Evolutionary conservation across 768 basidiomycete genomes (phyloP).

Genomic region (Galerina marginata): DNA sequence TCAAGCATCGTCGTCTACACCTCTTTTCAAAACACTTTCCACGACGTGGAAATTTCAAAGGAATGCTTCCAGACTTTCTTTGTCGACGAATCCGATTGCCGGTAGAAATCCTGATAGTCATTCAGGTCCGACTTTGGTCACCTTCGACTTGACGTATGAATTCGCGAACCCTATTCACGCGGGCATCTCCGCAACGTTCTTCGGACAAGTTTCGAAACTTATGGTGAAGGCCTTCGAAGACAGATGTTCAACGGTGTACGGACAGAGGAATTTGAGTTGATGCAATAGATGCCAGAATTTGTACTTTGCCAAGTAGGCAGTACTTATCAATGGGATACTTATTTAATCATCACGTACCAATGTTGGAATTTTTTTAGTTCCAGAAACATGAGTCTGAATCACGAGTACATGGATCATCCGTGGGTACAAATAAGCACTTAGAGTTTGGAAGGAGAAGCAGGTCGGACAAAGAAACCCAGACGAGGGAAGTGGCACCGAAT

Average conservation of each 20-base stretch:
- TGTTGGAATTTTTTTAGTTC: too few relatives aligned
- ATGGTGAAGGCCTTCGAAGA: constrained; percentile 96
- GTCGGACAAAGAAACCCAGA: constrained; percentile 39
- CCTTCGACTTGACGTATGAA: constrained; percentile 82
- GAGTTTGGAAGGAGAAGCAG: constrained; percentile 16
- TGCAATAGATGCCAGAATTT: not conserved
- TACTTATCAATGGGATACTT: not conserved
- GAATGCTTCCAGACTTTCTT: not conserved
- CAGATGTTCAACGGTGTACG: constrained; percentile 78
- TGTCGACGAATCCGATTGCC: not conserved
- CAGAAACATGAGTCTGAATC: too few relatives aligned
- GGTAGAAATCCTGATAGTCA: constrained; percentile 29
- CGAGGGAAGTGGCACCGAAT: constrained; percentile 62
- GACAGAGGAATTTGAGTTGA: constrained; percentile 35
- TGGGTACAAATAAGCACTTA: constrained; percentile 2
- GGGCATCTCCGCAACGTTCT: constrained; percentile 81
- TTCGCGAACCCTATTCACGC: constrained; percentile 90
- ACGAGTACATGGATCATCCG: not conserved
- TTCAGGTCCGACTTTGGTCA: constrained; percentile 70
- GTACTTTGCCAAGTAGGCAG: not conserved
- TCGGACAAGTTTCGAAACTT: constrained; percentile 83
- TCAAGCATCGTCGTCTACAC: constrained; percentile 29
- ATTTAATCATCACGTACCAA: too few relatives aligned
- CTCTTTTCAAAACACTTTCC: constrained; percentile 28
- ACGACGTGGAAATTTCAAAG: constrained; percentile 30